Evolutionary conservation across 179 eudicot genomes (phyloP).

Genomic region (Carnegiea gigantea): DNA sequence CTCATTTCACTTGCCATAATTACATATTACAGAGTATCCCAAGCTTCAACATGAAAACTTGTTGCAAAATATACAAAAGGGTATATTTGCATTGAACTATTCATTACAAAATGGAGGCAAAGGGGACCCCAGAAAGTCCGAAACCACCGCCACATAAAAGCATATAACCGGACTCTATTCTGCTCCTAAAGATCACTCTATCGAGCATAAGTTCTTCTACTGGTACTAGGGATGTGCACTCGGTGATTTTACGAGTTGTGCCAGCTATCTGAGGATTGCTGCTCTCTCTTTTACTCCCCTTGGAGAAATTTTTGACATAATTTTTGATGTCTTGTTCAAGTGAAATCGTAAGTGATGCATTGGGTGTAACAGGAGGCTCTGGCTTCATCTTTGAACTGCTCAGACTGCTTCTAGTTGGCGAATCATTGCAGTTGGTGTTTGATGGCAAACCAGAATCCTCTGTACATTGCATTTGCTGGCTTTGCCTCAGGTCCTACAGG

Average conservation of each 20-base stretch:
- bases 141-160: slow-evolving; percentile 61
- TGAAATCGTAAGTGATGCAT: slow-evolving; percentile 30
- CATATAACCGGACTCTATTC: slow-evolving; percentile 76
- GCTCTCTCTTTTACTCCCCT: slow-evolving; percentile 32
- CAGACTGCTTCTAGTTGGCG: slow-evolving; percentile 22
- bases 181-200: slow-evolving; percentile 49
- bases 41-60: neutral
- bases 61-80: slow-evolving; percentile 11
- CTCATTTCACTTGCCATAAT: slow-evolving; percentile 14
- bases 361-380: slow-evolving; percentile 47
- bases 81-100: slow-evolving; percentile 14
- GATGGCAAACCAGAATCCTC: slow-evolving; percentile 35
- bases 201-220: slow-evolving; percentile 53
- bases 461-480: slow-evolving; percentile 19
- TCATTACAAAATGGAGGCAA: slow-evolving; percentile 36
- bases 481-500: slow-evolving; percentile 38
- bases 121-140: slow-evolving; percentile 39
- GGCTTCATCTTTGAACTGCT: slow-evolving; percentile 30
- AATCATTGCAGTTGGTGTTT: slow-evolving; percentile 30
- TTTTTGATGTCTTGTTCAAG: slow-evolving; percentile 52
- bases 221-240: slow-evolving; percentile 25
- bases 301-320: slow-evolving; percentile 47
- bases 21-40: neutral
- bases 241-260: slow-evolving; percentile 30
- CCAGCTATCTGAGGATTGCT: slow-evolving; percentile 16